Percentiles rank a stretch among this genome's conserved stretches.
Evolutionary conservation across 768 basidiomycete genomes (phyloP).

Genomic region (Heimioporus sp.): DNA sequence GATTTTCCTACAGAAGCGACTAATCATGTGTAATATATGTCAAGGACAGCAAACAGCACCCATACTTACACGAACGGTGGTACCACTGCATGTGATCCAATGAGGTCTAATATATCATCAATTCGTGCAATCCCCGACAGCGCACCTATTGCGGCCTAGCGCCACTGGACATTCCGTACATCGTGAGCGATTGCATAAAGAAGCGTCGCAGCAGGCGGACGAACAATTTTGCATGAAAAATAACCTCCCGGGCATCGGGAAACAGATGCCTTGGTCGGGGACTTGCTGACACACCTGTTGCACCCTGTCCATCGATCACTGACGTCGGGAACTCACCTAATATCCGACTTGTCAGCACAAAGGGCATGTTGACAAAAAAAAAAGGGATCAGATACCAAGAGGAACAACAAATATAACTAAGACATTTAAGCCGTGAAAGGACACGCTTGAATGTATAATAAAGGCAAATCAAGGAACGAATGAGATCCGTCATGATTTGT

Average conservation of each 20-base stretch:
- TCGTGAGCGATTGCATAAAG: too few species aligned
- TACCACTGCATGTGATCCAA: background rate
- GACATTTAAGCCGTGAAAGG: too few species aligned
- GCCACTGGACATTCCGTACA: too few species aligned
- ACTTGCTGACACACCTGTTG: background rate
- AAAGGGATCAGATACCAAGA: background rate
- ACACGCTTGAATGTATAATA: constrained; percentile 1
- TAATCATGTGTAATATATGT: background rate
- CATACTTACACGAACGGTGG: background rate
- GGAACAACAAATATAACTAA: background rate
- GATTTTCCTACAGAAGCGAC: constrained; percentile 4
- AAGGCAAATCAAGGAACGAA: constrained; percentile 13
- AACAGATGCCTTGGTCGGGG: too few species aligned
- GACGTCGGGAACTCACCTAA: constrained; percentile 11
- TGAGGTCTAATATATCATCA: constrained; percentile 4
- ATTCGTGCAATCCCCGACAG: background rate
- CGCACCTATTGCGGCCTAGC: background rate
- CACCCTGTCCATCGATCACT: background rate
- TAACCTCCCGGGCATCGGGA: background rate
- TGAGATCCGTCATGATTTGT: constrained; percentile 4
- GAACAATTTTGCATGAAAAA: background rate
- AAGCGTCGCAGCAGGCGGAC: background rate
- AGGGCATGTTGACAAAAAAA: background rate
- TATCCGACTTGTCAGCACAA: background rate
- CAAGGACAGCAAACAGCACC: background rate